Conservation (phyloP, 2,329 filamentous ascomycete species). For the Ophiostoma pallidulum region DNA sequence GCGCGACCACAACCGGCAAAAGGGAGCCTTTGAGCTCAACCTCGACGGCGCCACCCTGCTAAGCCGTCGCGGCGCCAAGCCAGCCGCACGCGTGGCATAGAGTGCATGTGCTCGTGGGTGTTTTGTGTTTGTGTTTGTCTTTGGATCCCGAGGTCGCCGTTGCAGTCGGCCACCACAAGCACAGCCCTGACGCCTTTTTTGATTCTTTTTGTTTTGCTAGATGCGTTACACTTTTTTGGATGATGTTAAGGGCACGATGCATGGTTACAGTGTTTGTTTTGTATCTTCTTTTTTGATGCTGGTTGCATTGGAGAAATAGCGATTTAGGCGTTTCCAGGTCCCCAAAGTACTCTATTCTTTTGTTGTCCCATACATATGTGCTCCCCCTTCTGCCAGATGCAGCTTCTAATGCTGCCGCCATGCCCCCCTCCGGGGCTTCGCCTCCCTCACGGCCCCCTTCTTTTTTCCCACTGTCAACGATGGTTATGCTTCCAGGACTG, state of each 20-base stretch:
- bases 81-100: constrained; percentile 35
- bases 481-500: too few relatives aligned
- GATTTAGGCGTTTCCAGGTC: background rate
- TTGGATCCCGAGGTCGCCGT: too few relatives aligned
- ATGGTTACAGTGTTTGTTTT: background rate
- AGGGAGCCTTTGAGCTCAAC: constrained; percentile 83
- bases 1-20: constrained; percentile 53
- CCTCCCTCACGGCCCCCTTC: too few relatives aligned
- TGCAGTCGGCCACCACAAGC: too few relatives aligned
- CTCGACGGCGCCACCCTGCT: constrained; percentile 84
- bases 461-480: background rate
- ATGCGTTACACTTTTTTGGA: background rate
- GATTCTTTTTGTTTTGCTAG: too few relatives aligned
- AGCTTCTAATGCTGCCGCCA: background rate
- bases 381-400: background rate
- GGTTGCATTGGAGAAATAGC: constrained; percentile 3
- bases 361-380: background rate
- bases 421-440: too few relatives aligned
- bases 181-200: too few relatives aligned
- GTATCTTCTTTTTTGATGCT: background rate
- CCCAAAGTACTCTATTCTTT: background rate
- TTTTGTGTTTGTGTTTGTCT: too few relatives aligned
- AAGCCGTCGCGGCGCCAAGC: constrained; percentile 55
- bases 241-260: too few relatives aligned
- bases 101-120: background rate